A percentile compares a stretch with the other conserved stretches of the same genome.
Conservation (phyloP, 352 stramenopile species). For the Phytophthora podocarpi region DNA sequence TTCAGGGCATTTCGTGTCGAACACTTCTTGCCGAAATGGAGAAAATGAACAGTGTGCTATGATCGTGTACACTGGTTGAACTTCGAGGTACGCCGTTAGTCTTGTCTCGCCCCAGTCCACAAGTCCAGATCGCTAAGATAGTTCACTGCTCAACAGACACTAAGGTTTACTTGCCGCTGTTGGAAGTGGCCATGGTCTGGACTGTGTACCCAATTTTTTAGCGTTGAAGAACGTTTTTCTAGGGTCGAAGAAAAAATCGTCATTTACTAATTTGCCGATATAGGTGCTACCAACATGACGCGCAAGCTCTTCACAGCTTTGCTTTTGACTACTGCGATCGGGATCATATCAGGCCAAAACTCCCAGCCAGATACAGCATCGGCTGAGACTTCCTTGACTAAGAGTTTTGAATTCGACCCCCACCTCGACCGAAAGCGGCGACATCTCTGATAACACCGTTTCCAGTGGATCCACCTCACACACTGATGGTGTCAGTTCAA, state of each 20-base stretch:
- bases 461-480: not conserved
- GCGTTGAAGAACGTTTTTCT: too few relatives aligned
- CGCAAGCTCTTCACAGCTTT: not conserved
- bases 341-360: not conserved
- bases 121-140: constrained; percentile 5
- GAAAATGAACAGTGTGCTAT: constrained; percentile 3
- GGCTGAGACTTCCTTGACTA: not conserved
- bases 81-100: not conserved
- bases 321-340: not conserved
- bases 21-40: too few relatives aligned
- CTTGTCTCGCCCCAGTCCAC: not conserved
- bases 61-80: not conserved
- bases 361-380: too few relatives aligned
- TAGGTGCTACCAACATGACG: not conserved
- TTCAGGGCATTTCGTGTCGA: not conserved
- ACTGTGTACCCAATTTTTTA: constrained; percentile 9
- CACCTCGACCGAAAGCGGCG: not conserved
- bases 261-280: constrained; percentile 3
- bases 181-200: too few relatives aligned
- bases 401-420: not conserved
- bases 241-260: not conserved
- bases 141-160: constrained; percentile 1
- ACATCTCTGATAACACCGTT: not conserved
- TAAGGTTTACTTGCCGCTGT: too few relatives aligned
- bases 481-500: not conserved